Base-by-base conservation (phyloP, 805 yeast species). In the Priceomyces medius region DNA sequence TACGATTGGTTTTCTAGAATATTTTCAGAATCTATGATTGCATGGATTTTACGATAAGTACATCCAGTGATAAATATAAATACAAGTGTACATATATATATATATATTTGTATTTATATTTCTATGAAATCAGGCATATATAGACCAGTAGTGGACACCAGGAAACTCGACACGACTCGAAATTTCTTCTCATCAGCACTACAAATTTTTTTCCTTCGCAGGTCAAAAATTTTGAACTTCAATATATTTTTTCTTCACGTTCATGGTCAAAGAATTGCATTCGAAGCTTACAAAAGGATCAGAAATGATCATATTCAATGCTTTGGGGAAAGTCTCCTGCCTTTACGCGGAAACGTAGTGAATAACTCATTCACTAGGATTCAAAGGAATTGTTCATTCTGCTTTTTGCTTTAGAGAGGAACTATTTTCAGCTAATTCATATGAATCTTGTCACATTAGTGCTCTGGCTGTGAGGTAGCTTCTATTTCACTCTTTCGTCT, bases 251-350 rank as follows among this genome's bases (percentile, higher is more conserved):
- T 52, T 55, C 68, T 52, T 55, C 57, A 74, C 79, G 74, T 76
- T 73, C 85, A 79, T 80, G 80, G 73, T 59, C 77, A 64, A 82
- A 82, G 87, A 82, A 79, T 82, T 81, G 86, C 80, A 80, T 61
- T 77, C 88, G 81, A 82, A 81, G 87, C 82, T 64, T 63, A 62
- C 87, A 71, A 49, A 79, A 73, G 74, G 80, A 68, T 41, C 48
- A n/a, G n/a, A n/a, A 38, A 37, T 33, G 41, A 35, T 16, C 42
- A 54, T 53, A 47, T 39, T 18, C 17, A 50, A 61, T 61, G 85
- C 85, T 81, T 82, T 77, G 88, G 89, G 89, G 88, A 83, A 83
- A 83, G 89, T 83, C 89, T 83, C 88, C 89, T 79, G 85, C 85
- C 85, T 65, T 61, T 61, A 66, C 69, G 80, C 84, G 88, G 88